Evolutionary conservation across 139 green algal genomes (phyloP), one percentile per base, ranked within the genome.

Genomic region (Picochlorum sp.): DNA sequence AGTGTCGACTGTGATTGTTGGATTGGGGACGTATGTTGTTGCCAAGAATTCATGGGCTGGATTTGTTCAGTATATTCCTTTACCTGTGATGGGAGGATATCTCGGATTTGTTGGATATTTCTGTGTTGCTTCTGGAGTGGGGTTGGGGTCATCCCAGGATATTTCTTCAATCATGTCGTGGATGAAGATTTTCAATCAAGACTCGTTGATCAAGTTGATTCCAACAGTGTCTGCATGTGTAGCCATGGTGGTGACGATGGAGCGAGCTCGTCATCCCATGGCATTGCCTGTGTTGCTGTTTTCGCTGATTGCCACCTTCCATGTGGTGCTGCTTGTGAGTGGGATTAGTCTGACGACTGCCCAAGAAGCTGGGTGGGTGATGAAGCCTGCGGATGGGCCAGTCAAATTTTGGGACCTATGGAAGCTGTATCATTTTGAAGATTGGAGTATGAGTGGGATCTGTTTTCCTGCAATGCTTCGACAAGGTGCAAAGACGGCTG

Each of bases 31-130:
- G 1, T 49, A 78, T 13, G 28, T 16, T 64, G 60, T 74, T 81
- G 85, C 82, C 78, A 54, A 62, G 77, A 52, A 56, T 21, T 71
- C 70, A 30, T 65, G 87, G 26, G 84, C 82, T 0, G 70, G 72
- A 38, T 58, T 90, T 62, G 83, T 91, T 49, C 82, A 87, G 66
- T 90, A 87, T 64, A 71, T 91, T 16, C 86, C 86, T 0, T 68
- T 91, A 44, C 86, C 83, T 1, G 81, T 89, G 26, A 77, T 91
- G 13, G 85, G 83, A 14, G 83, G 79, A 9, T 91, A 91, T 68
- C 75, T 91, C 3, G 76, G 65, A 9, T 85, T 74, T 63, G 68
- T 70, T 21, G 75, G 80, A 20, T 88, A 85, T 71, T 88, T 89
- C 52, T 88, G 83, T 50, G 65, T 88, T 3, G 81, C 80, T n/a